These are phyloP conservation scores for Neopestalotiopsis sp. DNA, from an alignment of 2,329 filamentous ascomycete species.

Conservation along the genomic window DNA sequence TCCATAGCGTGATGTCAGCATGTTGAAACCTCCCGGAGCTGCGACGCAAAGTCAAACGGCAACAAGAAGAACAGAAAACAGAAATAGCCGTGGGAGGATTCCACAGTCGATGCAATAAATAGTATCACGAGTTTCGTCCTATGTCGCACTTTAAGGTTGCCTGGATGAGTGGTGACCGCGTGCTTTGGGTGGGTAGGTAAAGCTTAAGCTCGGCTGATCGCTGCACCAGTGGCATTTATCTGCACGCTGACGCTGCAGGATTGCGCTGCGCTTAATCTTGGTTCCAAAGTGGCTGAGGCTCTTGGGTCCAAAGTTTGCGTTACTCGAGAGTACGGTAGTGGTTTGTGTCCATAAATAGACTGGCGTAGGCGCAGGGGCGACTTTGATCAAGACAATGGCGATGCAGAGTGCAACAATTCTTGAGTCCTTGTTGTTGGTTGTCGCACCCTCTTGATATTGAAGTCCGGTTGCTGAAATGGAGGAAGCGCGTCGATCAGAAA, in stretches of 20 bases:
- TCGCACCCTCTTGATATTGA: background rate
- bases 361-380: background rate
- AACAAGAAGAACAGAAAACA: slow-evolving; percentile 18
- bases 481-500: background rate
- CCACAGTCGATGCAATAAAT: background rate
- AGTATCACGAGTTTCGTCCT: background rate
- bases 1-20: slow-evolving; percentile 32
- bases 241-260: slow-evolving; percentile 5
- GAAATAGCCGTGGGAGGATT: background rate
- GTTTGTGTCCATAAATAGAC: slow-evolving; percentile 12
- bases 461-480: background rate
- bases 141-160: background rate
- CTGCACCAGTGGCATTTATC: background rate
- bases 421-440: background rate
- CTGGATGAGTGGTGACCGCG: background rate
- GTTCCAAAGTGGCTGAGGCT: slow-evolving; percentile 12
- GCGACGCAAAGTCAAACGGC: background rate
- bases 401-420: background rate
- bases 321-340: background rate
- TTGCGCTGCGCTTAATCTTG: background rate
- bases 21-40: slow-evolving; percentile 20
- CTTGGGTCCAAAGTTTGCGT: background rate
- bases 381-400: background rate
- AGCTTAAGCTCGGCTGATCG: slow-evolving; percentile 2
- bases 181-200: background rate